Evolutionary conservation across 2,329 filamentous ascomycete species (phyloP).

Genomic region (Fusarium virguliforme): DNA sequence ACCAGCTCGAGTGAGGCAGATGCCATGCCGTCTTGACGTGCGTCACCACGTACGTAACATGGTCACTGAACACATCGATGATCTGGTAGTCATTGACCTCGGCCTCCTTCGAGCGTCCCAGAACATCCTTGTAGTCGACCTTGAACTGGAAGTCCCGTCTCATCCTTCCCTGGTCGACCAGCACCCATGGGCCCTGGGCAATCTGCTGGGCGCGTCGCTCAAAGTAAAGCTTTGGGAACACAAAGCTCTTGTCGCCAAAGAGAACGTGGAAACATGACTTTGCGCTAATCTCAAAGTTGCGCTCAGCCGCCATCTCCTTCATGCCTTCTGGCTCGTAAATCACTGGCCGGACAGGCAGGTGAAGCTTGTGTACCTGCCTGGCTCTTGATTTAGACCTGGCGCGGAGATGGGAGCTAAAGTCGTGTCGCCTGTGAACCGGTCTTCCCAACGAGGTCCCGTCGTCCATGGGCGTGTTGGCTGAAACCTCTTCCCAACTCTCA

Average conservation of each 20-base stretch:
- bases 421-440: slow-evolving; percentile 53
- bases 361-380: slow-evolving; percentile 77
- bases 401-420: slow-evolving; percentile 57
- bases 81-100: slow-evolving; percentile 86
- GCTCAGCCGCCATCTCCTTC: slow-evolving; percentile 81
- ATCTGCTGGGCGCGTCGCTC: slow-evolving; percentile 86
- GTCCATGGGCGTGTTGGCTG: slow-evolving; percentile 73
- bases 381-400: slow-evolving; percentile 52
- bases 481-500: slow-evolving; percentile 93
- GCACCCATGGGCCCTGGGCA: slow-evolving; percentile 87
- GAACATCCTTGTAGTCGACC: slow-evolving; percentile 76
- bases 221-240: slow-evolving; percentile 92
- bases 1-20: slow-evolving; percentile 83
- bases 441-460: slow-evolving; percentile 63
- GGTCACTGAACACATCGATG: slow-evolving; percentile 87
- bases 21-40: slow-evolving; percentile 82
- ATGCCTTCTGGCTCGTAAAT: slow-evolving; percentile 88
- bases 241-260: slow-evolving; percentile 95
- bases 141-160: slow-evolving; percentile 86
- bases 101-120: slow-evolving; percentile 73
- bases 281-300: slow-evolving; percentile 90
- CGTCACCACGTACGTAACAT: slow-evolving; percentile 77
- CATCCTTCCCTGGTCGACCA: slow-evolving; percentile 79
- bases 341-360: slow-evolving; percentile 85
- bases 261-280: slow-evolving; percentile 97